These are phyloP conservation scores for Geosmithia putterillii DNA, from an alignment of 2,329 filamentous ascomycete species.

Conservation along the genomic window DNA sequence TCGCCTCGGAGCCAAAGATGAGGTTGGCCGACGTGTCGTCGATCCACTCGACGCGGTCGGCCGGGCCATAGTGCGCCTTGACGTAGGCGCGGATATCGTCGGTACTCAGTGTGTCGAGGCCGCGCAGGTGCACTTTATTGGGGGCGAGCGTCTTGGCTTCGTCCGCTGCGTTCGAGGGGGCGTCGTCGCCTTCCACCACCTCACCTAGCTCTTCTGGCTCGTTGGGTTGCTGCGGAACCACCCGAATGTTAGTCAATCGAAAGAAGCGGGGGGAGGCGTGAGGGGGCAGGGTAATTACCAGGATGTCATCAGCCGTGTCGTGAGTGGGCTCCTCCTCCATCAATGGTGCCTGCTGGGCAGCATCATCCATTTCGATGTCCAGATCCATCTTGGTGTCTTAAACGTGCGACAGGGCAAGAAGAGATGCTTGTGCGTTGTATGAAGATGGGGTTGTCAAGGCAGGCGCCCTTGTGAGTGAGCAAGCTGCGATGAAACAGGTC, in stretches of 20 bases:
- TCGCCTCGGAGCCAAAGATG: conserved; percentile 49
- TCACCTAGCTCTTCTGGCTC: conserved; percentile 25
- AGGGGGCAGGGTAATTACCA: conserved; percentile 14
- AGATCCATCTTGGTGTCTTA: conserved; percentile 42
- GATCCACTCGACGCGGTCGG: conserved; percentile 77
- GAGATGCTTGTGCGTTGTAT: too few species aligned
- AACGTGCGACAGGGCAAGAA: neutral
- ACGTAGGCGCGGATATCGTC: conserved; percentile 69
- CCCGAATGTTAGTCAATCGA: neutral
- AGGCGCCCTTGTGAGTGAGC: too few species aligned
- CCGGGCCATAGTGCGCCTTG: conserved; percentile 48
- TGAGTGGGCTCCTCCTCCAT: conserved; percentile 10
- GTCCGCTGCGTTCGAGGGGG: conserved; percentile 13
- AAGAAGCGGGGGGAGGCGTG: neutral
- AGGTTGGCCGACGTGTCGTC: conserved; percentile 87
- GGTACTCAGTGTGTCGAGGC: conserved; percentile 71
- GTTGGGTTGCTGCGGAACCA: conserved; percentile 16
- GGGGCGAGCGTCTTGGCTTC: conserved; percentile 17
- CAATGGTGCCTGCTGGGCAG: conserved; percentile 19
- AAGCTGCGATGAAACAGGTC: too few species aligned
- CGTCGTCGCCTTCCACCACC: conserved; percentile 8
- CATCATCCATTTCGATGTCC: conserved; percentile 61
- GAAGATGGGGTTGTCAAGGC: too few species aligned
- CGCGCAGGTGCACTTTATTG: conserved; percentile 69
- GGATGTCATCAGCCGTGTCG: conserved; percentile 20